A percentile compares a stretch with the other conserved stretches of the same genome.
These are phyloP conservation scores for Sonneratia alba DNA, from an alignment of 345 rosid genomes.

Conservation along the genomic window DNA sequence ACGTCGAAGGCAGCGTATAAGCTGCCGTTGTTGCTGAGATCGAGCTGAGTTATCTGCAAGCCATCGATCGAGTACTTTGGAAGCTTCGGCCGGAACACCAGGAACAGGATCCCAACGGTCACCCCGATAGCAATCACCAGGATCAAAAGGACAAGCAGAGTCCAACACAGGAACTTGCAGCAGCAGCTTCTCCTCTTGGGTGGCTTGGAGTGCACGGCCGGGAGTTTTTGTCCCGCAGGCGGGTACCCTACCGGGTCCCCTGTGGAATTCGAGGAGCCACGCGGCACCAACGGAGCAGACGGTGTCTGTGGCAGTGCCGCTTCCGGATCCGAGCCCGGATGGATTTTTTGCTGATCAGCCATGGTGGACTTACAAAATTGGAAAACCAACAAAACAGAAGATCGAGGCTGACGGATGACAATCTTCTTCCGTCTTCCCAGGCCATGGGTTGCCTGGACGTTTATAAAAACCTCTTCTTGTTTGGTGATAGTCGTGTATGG, in stretches of 20 bases:
- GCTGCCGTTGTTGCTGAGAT: constrained; percentile 27
- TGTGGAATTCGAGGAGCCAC: neutral
- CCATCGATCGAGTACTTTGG: constrained; percentile 55
- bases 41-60: constrained; percentile 41
- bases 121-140: neutral
- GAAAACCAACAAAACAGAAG: too few species aligned
- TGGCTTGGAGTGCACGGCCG: neutral
- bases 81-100: constrained; percentile 35
- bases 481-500: too few species aligned
- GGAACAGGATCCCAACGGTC: neutral
- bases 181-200: neutral
- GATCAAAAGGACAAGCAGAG: neutral
- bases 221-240: neutral
- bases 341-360: neutral
- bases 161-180: neutral
- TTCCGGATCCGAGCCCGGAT: neutral
- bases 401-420: neutral
- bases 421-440: neutral
- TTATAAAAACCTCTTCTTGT: too few species aligned
- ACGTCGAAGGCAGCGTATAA: constrained; percentile 47
- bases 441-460: neutral
- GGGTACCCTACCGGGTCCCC: neutral
- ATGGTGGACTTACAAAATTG: neutral
- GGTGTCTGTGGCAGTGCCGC: neutral
- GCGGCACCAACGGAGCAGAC: neutral